Percentiles rank a stretch among this genome's conserved stretches.
Conservation (phyloP, 1,284 basidiomycete species). For the Apiotrichum laibachii region DNA sequence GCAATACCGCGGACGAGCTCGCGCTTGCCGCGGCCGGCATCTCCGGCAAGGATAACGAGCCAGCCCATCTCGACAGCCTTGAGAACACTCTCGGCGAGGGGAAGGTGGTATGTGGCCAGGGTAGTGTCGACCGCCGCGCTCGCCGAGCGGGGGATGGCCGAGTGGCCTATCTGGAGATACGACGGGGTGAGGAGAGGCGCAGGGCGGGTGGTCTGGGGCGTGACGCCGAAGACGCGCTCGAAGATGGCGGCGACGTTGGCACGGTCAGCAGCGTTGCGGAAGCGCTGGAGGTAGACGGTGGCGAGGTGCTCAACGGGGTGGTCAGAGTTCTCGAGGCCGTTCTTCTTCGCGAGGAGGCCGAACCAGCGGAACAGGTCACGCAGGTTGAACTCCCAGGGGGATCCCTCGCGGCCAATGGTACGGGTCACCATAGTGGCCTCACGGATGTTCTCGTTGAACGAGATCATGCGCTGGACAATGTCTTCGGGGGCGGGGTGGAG, state of each 20-base stretch:
- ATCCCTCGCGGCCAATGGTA: conserved; percentile 75
- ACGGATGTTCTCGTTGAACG: conserved; percentile 73
- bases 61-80: conserved; percentile 75
- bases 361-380: conserved; percentile 92
- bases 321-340: conserved; percentile 60
- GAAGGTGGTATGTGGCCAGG: conserved; percentile 66
- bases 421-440: conserved; percentile 67
- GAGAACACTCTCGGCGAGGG: conserved; percentile 71
- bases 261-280: conserved; percentile 71
- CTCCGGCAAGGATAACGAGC: conserved; percentile 84
- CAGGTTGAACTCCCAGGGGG: conserved; percentile 98
- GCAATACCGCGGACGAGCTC: conserved; percentile 71
- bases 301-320: conserved; percentile 66
- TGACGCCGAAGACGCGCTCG: conserved; percentile 59
- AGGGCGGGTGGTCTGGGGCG: conserved; percentile 52
- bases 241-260: conserved; percentile 63
- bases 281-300: conserved; percentile 79
- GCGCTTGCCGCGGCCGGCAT: conserved; percentile 75
- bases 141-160: conserved; percentile 55
- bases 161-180: conserved; percentile 69
- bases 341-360: conserved; percentile 50
- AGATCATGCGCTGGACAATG: conserved; percentile 72
- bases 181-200: conserved; percentile 58
- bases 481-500: conserved; percentile 66
- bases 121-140: conserved; percentile 52